Conservation (phyloP, 73 alveolate species). For the Symbiodinium natans region DNA sequence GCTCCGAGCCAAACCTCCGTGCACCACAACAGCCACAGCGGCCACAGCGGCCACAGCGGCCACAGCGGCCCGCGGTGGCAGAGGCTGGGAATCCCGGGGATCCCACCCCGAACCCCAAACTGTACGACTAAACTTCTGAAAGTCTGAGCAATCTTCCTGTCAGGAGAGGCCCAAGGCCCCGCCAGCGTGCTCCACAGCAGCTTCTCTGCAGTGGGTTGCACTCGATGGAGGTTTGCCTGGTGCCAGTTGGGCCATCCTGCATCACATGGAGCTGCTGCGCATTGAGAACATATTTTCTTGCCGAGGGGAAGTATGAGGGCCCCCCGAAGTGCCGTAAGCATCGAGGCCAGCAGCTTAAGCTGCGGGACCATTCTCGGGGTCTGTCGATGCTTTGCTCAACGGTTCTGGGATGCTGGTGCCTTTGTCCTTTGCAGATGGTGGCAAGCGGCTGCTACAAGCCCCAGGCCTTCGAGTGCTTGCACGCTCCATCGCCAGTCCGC, state of each 20-base stretch:
- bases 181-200: neutral
- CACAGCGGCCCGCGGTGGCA: neutral
- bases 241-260: too few relatives aligned
- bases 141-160: neutral
- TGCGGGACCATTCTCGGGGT: too few relatives aligned
- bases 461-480: neutral
- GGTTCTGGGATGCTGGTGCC: too few relatives aligned
- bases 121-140: neutral
- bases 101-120: neutral
- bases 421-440: too few relatives aligned
- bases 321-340: slow-evolving; percentile 8
- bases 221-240: too few relatives aligned
- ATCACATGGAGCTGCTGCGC: too few relatives aligned
- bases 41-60: too few relatives aligned
- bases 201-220: too few relatives aligned
- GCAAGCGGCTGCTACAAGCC: slow-evolving; percentile 11
- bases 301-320: neutral
- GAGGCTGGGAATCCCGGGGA: neutral
- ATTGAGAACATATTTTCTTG: too few relatives aligned
- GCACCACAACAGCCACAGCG: neutral
- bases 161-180: neutral
- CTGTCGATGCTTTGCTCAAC: too few relatives aligned
- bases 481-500: too few relatives aligned
- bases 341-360: neutral
- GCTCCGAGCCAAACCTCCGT: slow-evolving; percentile 14